These are phyloP conservation scores for Podosphaera fusca DNA, from an alignment of 2,329 filamentous ascomycete species.

Conservation along the genomic window DNA sequence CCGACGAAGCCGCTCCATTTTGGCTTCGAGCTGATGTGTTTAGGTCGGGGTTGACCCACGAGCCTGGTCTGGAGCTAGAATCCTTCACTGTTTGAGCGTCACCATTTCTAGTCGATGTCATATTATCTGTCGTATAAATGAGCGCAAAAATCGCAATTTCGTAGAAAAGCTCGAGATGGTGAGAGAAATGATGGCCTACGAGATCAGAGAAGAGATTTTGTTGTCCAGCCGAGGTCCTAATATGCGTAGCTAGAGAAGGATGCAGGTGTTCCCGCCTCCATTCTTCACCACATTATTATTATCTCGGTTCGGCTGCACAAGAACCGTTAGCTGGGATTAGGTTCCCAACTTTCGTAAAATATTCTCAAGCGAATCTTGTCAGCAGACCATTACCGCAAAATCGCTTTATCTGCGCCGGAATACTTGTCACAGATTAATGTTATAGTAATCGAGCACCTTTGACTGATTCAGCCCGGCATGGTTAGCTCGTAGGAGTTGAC, in stretches of 20 bases:
- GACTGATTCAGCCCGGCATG: too few species aligned
- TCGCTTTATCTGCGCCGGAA: too few species aligned
- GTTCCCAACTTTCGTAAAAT: background rate
- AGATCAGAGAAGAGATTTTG: conserved; percentile 2
- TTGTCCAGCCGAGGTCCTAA: background rate
- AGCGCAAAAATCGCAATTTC: background rate
- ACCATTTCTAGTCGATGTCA: conserved; percentile 67
- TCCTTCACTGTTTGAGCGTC: conserved; percentile 58
- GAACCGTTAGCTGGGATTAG: background rate
- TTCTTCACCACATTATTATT: background rate
- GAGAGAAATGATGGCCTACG: background rate
- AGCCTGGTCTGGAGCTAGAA: conserved; percentile 63
- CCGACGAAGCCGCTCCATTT: background rate
- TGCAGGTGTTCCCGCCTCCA: too few species aligned
- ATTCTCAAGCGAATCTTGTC: too few species aligned
- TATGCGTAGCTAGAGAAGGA: too few species aligned
- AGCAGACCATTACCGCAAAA: too few species aligned
- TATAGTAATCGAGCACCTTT: too few species aligned
- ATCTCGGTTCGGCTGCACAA: background rate
- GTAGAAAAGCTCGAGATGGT: conserved; percentile 2
- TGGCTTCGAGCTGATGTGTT: too few species aligned
- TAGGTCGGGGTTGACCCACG: conserved; percentile 37
- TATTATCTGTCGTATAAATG: conserved; percentile 24
- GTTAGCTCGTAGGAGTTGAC: too few species aligned
- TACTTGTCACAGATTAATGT: too few species aligned